Evolutionary conservation across 352 stramenopile genomes (phyloP), one percentile per base, ranked within the genome.

Genomic region (Pythium monospermum): DNA sequence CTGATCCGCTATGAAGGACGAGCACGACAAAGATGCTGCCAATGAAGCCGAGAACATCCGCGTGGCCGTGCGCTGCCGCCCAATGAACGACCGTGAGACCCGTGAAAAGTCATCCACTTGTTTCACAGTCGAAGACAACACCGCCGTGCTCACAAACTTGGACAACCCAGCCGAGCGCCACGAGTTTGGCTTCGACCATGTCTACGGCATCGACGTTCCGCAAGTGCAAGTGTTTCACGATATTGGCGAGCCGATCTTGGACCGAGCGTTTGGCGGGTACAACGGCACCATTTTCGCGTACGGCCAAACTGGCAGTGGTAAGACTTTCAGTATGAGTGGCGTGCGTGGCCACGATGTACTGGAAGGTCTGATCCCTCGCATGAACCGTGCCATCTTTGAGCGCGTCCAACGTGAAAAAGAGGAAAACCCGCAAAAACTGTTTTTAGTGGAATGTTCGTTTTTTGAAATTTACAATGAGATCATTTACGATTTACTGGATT

Each of bases 381-480:
- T 97, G 57, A 97, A 97, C 66, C 66, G 66, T 23, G 73, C 85
- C 7, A 87, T 98, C 25, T 98, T 98, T 39, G 75, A 94, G 27
- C 73, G 86, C 22, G 75, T 97, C 26, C 51, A 68, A 7, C 64
- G 61, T 8, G 81, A 87, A 23, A 83, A 84, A 22, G 69, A 55
- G 5, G 75, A 84, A 23, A 68, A 79, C 49, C 71, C 73, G 2
- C 78, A 86, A 47, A 96, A 88, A 21, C 67, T 79, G 33, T 98
- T 94, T 56, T 64, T 97, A 7, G 81, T 98, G 19, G 83, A 94
- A 48, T 94, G 81, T 30, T 97, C 89, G 13, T 98, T 96, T 69
- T 92, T 98, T 53, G 93, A 98, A 59, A 98, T 98, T 41, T 98
- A 98, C 72, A 98, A 98, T 53, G 93, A 98, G 66, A 92, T 92